Evolutionary conservation across 371 early-diverging fungal species (phyloP), one percentile per base, ranked within the genome.

Genomic region (Mortierella sp.): DNA sequence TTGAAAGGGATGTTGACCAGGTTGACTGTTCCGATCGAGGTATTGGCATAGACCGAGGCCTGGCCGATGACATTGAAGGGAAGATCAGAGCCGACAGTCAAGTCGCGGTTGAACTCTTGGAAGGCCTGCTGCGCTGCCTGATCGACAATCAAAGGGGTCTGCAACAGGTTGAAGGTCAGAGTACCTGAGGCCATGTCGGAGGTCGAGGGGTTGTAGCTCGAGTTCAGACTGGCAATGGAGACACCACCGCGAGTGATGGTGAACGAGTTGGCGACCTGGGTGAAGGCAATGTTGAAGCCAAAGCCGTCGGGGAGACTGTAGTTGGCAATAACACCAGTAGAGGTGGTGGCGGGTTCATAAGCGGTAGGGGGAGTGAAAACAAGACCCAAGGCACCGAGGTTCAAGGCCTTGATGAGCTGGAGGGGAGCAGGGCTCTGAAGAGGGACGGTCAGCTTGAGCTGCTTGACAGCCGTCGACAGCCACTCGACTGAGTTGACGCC

Each of bases 261-360:
- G 53, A 91, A 85, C 47, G 88, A 83, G 79, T 91, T 90, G 66
- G 87, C 75, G 14, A 91, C 90, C 65, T 89, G 88, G 16, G 86
- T 87, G 81, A 80, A 80, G 68, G 73, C 64, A 68, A 91, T 87
- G 43, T 88, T 88, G 73, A 91, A 81, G 26, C 81, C 68, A 74
- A 92, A 91, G 63, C 91, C 90, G 47, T 91, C 91, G 5, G 92
- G 92, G 67, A 91, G 86, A 16, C 77, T 58, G 73, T 89, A 90
- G 64, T 86, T 88, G 48, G 91, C 91, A 34, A 86, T 74, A 31
- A 92, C 88, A 45, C 79, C 73, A 64, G 88, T 87, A 48, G 91
- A 89, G 40, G 87, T 85, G 4, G 86, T 80, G 26, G 73, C 45
- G 37, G 92, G 92, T 16, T 86, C n/a, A 65, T 91, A 92, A 14